Evolutionary conservation across 106 monocot genomes (phyloP).

Genomic region (Platanthera zijinensis): DNA sequence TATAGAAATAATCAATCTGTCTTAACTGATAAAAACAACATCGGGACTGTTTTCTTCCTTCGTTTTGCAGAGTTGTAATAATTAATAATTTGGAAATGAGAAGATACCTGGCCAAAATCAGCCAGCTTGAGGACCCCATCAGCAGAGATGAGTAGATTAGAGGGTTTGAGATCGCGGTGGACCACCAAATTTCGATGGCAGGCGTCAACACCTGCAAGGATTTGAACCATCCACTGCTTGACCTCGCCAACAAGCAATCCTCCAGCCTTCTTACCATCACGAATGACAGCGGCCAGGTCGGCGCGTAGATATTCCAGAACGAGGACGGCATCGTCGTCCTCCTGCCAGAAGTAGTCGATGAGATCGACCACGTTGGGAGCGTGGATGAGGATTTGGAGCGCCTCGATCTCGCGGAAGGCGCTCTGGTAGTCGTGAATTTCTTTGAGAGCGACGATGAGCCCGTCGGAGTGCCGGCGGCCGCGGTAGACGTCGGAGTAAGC

Average conservation of each 20-base stretch:
- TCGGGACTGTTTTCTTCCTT: no score
- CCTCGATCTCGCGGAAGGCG: constrained; percentile 73
- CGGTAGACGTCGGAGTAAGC: constrained; percentile 95
- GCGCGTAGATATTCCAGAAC: constrained; percentile 52
- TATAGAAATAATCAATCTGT: no score
- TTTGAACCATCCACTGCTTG: constrained; percentile 75
- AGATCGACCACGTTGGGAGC: constrained; percentile 63
- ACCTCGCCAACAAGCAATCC: constrained; percentile 32
- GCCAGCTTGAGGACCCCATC: constrained; percentile 51
- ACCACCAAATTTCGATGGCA: constrained; percentile 40
- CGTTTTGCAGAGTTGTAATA: no score
- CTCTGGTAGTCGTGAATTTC: constrained; percentile 87
- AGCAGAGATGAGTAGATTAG: constrained; percentile 47
- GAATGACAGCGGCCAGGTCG: constrained; percentile 56
- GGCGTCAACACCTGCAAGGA: constrained; percentile 35
- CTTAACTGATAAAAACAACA: no score
- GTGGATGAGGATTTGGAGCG: constrained; percentile 44
- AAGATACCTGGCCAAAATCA: constrained; percentile 51
- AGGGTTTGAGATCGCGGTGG: constrained; percentile 71
- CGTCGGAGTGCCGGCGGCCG: constrained; percentile 66
- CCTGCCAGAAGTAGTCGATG: constrained; percentile 74
- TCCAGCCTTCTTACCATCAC: constrained; percentile 35
- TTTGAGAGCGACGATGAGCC: constrained; percentile 67
- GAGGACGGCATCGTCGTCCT: constrained; percentile 69
- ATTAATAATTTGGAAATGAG: background rate